Percentiles rank a stretch among this genome's conserved stretches.
phyloP scores from a whole-genome alignment of 148 eudicot genomes.

The Nepenthes mirabilis region DNA sequence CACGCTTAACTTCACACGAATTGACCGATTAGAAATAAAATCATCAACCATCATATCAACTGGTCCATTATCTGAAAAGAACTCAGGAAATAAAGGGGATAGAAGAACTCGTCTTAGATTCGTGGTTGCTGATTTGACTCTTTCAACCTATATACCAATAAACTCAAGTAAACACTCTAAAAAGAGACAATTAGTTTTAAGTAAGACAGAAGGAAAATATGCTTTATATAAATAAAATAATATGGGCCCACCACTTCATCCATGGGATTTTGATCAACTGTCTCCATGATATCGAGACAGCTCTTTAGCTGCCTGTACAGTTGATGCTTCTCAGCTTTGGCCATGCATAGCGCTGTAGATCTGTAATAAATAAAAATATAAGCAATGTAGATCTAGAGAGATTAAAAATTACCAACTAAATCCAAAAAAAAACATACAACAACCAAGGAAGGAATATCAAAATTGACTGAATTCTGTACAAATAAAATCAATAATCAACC shows the following conservation, averaged over 20 bases:
- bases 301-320: constrained; percentile 52
- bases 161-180: constrained; percentile 17
- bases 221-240: background rate
- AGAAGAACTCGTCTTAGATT: constrained; percentile 68
- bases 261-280: constrained; percentile 37
- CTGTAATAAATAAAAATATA: constrained; percentile 36
- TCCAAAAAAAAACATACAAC: background rate
- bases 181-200: background rate
- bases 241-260: constrained; percentile 56
- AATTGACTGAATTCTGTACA: too few species aligned
- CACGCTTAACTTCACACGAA: constrained; percentile 64
- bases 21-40: constrained; percentile 48
- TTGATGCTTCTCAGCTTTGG: constrained; percentile 64
- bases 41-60: constrained; percentile 96
- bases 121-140: constrained; percentile 72
- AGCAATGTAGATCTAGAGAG: background rate
- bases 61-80: constrained; percentile 58
- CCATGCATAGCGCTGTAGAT: constrained; percentile 39
- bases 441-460: background rate
- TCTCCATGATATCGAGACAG: constrained; percentile 72
- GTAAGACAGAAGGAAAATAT: background rate
- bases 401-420: background rate
- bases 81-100: constrained; percentile 74
- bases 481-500: constrained; percentile 6
- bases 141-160: constrained; percentile 52